These are phyloP conservation scores for Immersiella caudata DNA, from an alignment of 495 filamentous ascomycete species.

Conservation along the genomic window DNA sequence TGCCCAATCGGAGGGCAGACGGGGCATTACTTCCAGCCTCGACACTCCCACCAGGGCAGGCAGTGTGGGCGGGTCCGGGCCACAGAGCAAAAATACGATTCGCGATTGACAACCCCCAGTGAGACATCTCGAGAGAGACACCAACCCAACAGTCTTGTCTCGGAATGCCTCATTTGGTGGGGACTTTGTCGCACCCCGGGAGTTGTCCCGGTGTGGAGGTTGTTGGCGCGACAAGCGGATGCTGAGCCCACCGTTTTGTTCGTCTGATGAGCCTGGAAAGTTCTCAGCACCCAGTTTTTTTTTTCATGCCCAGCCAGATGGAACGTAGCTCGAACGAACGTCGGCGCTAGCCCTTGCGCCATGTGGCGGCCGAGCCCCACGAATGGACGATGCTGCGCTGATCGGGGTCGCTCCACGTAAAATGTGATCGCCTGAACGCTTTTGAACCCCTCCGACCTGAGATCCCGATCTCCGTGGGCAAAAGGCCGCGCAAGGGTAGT, in stretches of 20 bases:
- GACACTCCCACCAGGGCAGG: background rate
- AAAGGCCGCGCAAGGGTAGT: no score
- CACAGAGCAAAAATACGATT: background rate
- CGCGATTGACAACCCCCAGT: background rate
- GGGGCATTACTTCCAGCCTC: background rate
- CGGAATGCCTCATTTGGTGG: constrained; percentile 4
- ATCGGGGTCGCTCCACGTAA: no score
- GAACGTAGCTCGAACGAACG: no score
- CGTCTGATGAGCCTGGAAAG: background rate
- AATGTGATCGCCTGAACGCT: no score
- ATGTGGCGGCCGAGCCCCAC: no score
- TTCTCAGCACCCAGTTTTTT: no score
- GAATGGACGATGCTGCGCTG: no score
- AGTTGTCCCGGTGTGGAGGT: background rate
- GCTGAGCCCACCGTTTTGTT: background rate
- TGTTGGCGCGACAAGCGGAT: background rate
- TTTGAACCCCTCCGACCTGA: no score
- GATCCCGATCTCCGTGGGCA: no score
- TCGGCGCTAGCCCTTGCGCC: no score
- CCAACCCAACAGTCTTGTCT: background rate
- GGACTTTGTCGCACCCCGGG: background rate
- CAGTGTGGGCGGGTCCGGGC: background rate
- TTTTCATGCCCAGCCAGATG: no score
- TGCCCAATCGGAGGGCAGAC: background rate
- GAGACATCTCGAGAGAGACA: background rate